Evolutionary conservation across 192 early-diverging fungal species (phyloP).

Genomic region (Entomortierella parvispora): DNA sequence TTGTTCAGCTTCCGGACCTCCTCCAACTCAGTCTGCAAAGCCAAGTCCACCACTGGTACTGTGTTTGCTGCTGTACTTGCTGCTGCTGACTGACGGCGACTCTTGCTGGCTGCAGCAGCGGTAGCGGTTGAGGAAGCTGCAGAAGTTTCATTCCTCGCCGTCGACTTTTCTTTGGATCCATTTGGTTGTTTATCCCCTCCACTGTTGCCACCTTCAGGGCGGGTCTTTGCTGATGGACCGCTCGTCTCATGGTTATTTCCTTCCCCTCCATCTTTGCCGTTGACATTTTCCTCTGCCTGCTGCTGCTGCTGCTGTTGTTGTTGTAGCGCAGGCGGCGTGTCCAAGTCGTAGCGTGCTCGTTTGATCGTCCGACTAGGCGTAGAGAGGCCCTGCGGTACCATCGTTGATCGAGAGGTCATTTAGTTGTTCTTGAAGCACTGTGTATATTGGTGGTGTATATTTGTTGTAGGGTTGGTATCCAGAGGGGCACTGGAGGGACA

Average conservation of each 20-base stretch:
- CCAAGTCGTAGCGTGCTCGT: constrained; percentile 20
- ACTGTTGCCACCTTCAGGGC: no score
- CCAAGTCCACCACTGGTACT: neutral
- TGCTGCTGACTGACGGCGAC: no score
- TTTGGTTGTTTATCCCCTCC: no score
- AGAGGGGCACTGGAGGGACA: no score
- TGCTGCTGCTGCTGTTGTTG: neutral
- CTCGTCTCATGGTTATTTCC: no score
- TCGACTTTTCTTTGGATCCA: no score
- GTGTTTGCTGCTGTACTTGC: neutral
- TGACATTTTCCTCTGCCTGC: neutral
- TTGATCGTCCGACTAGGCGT: constrained; percentile 29
- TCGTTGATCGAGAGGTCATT: neutral
- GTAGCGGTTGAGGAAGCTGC: no score
- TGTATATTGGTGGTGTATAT: neutral
- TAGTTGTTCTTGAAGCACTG: constrained; percentile 4
- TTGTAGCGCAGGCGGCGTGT: neutral
- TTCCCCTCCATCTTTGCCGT: no score
- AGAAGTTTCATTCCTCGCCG: no score
- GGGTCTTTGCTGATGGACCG: neutral
- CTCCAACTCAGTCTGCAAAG: constrained; percentile 18
- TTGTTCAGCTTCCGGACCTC: constrained; percentile 19
- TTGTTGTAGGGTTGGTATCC: no score
- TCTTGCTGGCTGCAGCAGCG: neutral
- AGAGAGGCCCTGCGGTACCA: neutral